Percentiles rank a stretch among this genome's conserved stretches.
Conservation (phyloP, 202 grass and related monocot genomes). For the Panicum hallii region DNA sequence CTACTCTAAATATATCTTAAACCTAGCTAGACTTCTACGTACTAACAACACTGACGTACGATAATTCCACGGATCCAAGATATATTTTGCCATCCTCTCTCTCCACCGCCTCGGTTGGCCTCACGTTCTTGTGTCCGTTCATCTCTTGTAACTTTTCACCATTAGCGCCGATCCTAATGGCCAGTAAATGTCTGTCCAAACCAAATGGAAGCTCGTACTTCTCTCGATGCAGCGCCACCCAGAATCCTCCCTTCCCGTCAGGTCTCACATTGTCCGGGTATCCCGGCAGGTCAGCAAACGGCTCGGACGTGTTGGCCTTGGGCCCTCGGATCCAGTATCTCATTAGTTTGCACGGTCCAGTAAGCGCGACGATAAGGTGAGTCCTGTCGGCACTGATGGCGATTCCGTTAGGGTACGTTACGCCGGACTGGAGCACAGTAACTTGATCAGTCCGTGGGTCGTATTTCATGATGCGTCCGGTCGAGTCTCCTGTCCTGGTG, state of each 20-base stretch:
- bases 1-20: background rate
- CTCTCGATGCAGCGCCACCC: conserved; percentile 38
- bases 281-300: conserved; percentile 47
- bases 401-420: conserved; percentile 48
- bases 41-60: background rate
- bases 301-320: conserved; percentile 16
- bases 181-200: background rate
- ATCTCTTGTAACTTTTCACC: background rate
- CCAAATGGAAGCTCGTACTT: background rate
- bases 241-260: conserved; percentile 41
- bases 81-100: background rate
- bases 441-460: conserved; percentile 5
- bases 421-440: conserved; percentile 37
- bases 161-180: background rate
- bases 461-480: conserved; percentile 53
- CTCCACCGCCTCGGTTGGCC: background rate
- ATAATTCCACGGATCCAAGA: background rate
- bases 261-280: conserved; percentile 64
- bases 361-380: conserved; percentile 46
- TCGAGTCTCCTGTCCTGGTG: background rate
- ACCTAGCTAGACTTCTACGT: background rate
- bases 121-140: background rate
- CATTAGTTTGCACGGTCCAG: conserved; percentile 38
- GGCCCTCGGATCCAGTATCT: conserved; percentile 55
- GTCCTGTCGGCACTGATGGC: conserved; percentile 48